Base-by-base conservation (phyloP, 495 filamentous ascomycete species). In the Opeltia flavorubescens region DNA sequence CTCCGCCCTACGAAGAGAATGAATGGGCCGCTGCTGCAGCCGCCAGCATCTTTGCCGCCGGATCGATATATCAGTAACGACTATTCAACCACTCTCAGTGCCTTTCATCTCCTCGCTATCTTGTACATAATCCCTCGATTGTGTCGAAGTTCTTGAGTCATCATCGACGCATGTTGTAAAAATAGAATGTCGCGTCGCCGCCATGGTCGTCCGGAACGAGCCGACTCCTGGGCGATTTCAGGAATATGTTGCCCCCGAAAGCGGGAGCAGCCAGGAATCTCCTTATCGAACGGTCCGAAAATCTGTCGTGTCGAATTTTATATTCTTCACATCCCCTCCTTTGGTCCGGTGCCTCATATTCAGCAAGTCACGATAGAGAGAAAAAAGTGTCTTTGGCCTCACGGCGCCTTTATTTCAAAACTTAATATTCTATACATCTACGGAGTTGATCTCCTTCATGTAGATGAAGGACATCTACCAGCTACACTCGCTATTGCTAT, bases 1-100 rank as follows among this genome's bases (percentile, higher is more conserved):
- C 91, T n/a, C 93, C 93, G 31, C 91, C 91, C 24, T 93, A 94
- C 55, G 80, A 83, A 46, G 89, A 93, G 56, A 76, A 79, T 49
- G 91, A 89, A 60, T 95, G 84, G 88, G 84, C 78, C 25, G 78
- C 80, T n/a, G 78, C 86, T 34, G 79, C 83, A 17, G 71, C 83
- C 21, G 78, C 82, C 4, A 84, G 80, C 65, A 83, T 86, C 44
- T 84, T 84, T 62, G 69, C 81, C 42, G 78, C 77, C 33, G 76
- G 77, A 41, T 60, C 68, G 42, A 64, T 62, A 30, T 72, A 64
- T 52, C 62, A 65, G 50, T 76, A 66, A 5, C 12, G 18, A 41
- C 5, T 21, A 21, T 20, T 41, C 38, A 25, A 13, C 8, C 20
- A 41, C 29, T 6, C 2, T 17, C n/a, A 36, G 13, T 17, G n/a